phyloP scores from a whole-genome alignment of 495 filamentous ascomycete genomes.

The Aspergillus olivimuriae region DNA sequence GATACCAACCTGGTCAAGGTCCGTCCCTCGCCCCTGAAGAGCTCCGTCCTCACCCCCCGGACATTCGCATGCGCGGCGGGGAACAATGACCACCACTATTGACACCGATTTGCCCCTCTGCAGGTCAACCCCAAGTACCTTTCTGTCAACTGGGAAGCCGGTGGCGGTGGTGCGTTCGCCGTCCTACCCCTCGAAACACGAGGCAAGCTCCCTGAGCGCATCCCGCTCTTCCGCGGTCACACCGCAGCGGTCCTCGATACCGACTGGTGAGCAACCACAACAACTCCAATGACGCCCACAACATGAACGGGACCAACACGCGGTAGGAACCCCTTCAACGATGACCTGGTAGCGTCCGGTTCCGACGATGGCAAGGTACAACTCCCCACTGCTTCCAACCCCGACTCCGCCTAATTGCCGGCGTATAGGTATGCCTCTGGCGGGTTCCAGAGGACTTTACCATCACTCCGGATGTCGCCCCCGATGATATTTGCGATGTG shows the following conservation, averaged over 20 bases:
- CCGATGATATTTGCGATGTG: constrained; percentile 68
- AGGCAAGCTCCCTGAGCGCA: constrained; percentile 83
- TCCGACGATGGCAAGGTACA: constrained; percentile 89
- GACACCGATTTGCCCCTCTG: constrained; percentile 16
- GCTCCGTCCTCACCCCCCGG: too few relatives aligned
- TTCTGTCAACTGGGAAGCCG: constrained; percentile 96
- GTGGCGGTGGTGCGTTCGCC: constrained; percentile 94
- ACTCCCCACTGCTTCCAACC: not conserved
- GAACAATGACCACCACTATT: too few relatives aligned
- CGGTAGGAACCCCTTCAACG: constrained; percentile 87
- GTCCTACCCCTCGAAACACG: constrained; percentile 88
- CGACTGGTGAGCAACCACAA: constrained; percentile 67
- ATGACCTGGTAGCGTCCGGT: constrained; percentile 83
- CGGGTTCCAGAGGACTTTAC: constrained; percentile 85
- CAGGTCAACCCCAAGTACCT: constrained; percentile 94
- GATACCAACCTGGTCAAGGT: constrained; percentile 98
- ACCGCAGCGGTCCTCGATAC: constrained; percentile 94
- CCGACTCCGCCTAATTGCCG: constrained; percentile 13
- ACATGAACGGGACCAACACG: constrained; percentile 23
- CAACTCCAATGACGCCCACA: not conserved
- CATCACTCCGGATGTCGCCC: constrained; percentile 70
- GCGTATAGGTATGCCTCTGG: constrained; percentile 78
- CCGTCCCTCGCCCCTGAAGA: constrained; percentile 17
- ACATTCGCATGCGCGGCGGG: too few relatives aligned
- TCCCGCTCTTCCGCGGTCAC: constrained; percentile 92